Conservation (phyloP, 495 filamentous ascomycete species). For the Annulohypoxylon bovei region DNA sequence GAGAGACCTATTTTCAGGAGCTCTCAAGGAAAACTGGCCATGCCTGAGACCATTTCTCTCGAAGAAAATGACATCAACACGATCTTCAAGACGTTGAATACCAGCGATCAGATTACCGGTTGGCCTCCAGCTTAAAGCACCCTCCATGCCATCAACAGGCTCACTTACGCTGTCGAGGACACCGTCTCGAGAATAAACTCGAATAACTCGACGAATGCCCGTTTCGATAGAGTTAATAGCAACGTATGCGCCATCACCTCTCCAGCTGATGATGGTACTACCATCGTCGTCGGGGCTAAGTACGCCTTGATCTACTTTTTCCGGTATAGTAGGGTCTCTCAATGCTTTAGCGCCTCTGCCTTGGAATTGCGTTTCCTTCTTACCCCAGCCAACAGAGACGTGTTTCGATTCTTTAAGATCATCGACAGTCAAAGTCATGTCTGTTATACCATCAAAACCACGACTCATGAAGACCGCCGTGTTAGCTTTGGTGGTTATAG, state of each 20-base stretch:
- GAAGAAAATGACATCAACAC: conserved; percentile 90
- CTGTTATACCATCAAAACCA: conserved; percentile 82
- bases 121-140: conserved; percentile 89
- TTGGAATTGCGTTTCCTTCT: conserved; percentile 97
- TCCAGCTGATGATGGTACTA: conserved; percentile 82
- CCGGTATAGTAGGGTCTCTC: conserved; percentile 92
- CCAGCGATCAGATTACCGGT: conserved; percentile 88
- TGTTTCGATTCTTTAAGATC: conserved; percentile 91
- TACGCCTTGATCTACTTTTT: conserved; percentile 86
- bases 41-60: conserved; percentile 95
- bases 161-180: conserved; percentile 90
- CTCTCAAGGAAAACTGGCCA: conserved; percentile 83
- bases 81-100: conserved; percentile 74
- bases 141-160: conserved; percentile 89
- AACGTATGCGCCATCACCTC: conserved; percentile 92
- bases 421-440: conserved; percentile 72
- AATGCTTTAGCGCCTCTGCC: conserved; percentile 85
- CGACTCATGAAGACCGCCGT: conserved; percentile 94
- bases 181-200: conserved; percentile 91
- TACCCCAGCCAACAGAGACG: conserved; percentile 98
- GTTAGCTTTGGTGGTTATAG: conserved; percentile 78
- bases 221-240: conserved; percentile 81
- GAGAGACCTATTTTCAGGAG: conserved; percentile 64
- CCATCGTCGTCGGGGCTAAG: conserved; percentile 77
- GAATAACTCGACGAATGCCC: conserved; percentile 75